Evolutionary conservation across 2,329 filamentous ascomycete genomes (phyloP), one percentile per base, ranked within the genome.

Genomic region (Metarhizium brunneum): DNA sequence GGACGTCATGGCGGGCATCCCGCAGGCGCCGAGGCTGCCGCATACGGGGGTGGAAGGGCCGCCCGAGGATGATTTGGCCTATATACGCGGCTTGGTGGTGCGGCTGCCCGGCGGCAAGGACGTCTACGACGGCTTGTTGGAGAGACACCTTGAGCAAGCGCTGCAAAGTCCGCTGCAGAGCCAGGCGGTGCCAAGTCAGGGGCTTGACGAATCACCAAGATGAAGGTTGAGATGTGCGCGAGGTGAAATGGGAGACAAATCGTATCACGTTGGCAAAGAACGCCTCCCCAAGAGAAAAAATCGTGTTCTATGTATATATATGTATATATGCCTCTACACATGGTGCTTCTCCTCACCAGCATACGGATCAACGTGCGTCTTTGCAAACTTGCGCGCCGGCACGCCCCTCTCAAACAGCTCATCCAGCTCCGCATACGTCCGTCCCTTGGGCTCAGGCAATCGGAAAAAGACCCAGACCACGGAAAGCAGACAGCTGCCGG

Each of bases 401-500:
- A 71, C 61, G 14, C 57, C 54, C 47, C 61, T 57, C 56, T 70
- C 66, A 54, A 70, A 71, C 6, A 70, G 60, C 47, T 66, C 40
- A 45, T 71, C 68, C 50, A 71, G 54, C 60, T 77, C 73, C 2
- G 72, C 74, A 57, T 75, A 76, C 0, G 73, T 73, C 6, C 74
- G 66, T 7, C 71, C 78, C 54, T 75, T 78, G 0, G 81, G 79
- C 62, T 84, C 81, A 3, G 79, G 79, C 2, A 81, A 66, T 52
- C 76, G 74, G 61, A 70, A 70, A 60, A 69, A 79, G 0, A 78
- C 76, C 72, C 81, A 83, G 0, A 74, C 57, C 0, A 75, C 66
- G 18, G 75, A 77, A 2, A 76, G 35, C 5, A 80, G 64, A 61
- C 78, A 78, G 18, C 76, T 73, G 0, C 73, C 74, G 1, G 70